phyloP scores from a whole-genome alignment of 345 rosid genomes.

The Acer campestre region DNA sequence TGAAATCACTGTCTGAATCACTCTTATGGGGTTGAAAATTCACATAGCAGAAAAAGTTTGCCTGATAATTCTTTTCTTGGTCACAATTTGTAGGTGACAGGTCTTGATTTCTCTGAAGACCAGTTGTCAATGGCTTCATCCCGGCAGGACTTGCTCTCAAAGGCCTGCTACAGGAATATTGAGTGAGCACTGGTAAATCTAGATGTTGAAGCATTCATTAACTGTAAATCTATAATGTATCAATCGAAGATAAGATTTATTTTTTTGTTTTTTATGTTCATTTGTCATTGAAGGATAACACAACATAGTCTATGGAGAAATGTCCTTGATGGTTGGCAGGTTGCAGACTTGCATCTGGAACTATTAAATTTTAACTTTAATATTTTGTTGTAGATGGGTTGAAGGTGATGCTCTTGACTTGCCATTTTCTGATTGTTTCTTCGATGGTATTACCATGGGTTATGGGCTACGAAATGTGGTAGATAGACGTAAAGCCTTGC shows the following conservation, averaged over 20 bases:
- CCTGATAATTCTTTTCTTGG: constrained; percentile 1
- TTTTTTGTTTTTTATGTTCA: neutral
- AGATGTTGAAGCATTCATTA: constrained; percentile 20
- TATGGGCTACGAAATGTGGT: constrained; percentile 81
- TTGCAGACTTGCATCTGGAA: constrained; percentile 3
- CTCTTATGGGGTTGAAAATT: neutral
- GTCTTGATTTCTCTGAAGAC: constrained; percentile 83
- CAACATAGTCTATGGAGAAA: neutral
- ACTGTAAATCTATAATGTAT: too few relatives aligned
- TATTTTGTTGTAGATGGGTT: constrained; percentile 54
- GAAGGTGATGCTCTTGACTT: constrained; percentile 81
- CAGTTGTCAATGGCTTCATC: constrained; percentile 71
- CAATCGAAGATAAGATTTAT: neutral
- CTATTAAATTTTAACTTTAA: neutral
- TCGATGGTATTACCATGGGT: constrained; percentile 88
- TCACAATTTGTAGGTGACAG: constrained; percentile 53
- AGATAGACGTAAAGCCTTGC: constrained; percentile 61
- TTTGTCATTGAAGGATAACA: neutral
- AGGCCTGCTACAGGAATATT: constrained; percentile 69
- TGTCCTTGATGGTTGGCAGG: neutral
- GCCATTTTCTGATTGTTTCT: constrained; percentile 66
- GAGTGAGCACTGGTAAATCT: constrained; percentile 84
- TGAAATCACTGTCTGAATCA: neutral
- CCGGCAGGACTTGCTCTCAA: constrained; percentile 46
- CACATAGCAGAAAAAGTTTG: neutral